Percentiles rank a stretch among this genome's conserved stretches.
Conservation (phyloP, 148 eudicot genomes). For the Limonium bicolor region DNA sequence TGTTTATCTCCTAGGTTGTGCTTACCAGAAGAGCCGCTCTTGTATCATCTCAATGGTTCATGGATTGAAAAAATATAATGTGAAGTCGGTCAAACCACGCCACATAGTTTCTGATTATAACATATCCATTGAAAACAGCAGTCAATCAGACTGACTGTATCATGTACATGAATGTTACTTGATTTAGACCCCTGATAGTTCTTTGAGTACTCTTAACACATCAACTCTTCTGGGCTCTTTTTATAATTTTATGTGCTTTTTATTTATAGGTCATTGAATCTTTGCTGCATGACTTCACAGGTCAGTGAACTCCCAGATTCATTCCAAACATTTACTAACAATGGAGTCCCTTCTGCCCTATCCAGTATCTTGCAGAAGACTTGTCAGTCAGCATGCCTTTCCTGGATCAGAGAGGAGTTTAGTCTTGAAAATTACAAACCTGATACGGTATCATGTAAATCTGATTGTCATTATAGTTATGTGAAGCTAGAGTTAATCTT, state of each 20-base stretch:
- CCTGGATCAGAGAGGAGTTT: constrained; percentile 80
- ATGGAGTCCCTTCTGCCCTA: constrained; percentile 28
- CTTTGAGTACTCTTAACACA: too few species aligned
- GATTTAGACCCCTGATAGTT: too few species aligned
- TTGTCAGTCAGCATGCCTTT: constrained; percentile 42
- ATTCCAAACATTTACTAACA: constrained; percentile 16
- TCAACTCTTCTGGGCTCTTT: background rate
- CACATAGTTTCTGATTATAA: too few species aligned
- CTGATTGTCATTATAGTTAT: constrained; percentile 5
- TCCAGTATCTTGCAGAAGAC: constrained; percentile 31
- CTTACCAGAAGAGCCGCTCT: too few species aligned
- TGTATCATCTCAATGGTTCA: too few species aligned
- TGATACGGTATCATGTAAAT: constrained; percentile 41
- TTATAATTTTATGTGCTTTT: background rate
- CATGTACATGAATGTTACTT: too few species aligned
- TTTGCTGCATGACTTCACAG: constrained; percentile 20
- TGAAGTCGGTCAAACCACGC: too few species aligned
- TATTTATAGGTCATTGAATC: background rate
- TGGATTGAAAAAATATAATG: too few species aligned
- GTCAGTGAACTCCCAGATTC: constrained; percentile 40
- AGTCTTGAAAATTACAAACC: constrained; percentile 22
- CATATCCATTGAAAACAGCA: too few species aligned
- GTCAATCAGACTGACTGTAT: too few species aligned
- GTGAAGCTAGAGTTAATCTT: too few species aligned
- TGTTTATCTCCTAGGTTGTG: too few species aligned